phyloP scores from a whole-genome alignment of 768 basidiomycete species.

The Mycena indigotica region DNA sequence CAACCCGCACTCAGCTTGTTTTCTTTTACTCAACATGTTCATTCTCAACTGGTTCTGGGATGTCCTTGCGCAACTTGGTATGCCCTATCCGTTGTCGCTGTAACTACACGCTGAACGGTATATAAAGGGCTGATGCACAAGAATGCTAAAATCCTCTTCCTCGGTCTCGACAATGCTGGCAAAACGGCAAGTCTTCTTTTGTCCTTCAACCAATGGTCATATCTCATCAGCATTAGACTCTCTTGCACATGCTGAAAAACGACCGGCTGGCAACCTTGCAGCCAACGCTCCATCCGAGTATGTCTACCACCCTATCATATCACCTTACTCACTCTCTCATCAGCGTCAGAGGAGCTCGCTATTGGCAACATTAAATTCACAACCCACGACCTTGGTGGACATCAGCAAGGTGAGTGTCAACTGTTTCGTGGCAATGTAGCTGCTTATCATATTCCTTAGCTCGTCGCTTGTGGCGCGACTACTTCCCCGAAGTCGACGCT shows the following conservation, averaged over 20 bases:
- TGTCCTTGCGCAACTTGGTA: conserved; percentile 90
- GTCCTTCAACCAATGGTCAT: too few relatives aligned
- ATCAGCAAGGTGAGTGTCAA: conserved; percentile 77
- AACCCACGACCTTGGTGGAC: conserved; percentile 97
- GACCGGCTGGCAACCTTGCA: conserved; percentile 96
- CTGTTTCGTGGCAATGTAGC: background rate
- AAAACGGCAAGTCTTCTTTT: conserved; percentile 74
- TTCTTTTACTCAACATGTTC: conserved; percentile 55
- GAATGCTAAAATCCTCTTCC: conserved; percentile 99
- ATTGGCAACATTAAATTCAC: conserved; percentile 99
- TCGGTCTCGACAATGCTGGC: conserved; percentile 98
- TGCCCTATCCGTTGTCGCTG: conserved; percentile 26
- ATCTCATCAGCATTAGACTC: conserved; percentile 13
- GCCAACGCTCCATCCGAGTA: conserved; percentile 98
- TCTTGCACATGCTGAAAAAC: conserved; percentile 97
- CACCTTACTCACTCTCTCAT: conserved; percentile 12
- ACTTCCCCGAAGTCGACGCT: conserved; percentile 99
- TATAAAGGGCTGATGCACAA: conserved; percentile 83
- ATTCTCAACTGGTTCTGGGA: conserved; percentile 97
- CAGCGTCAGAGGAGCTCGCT: conserved; percentile 97
- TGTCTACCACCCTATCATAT: conserved; percentile 28
- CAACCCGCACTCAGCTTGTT: conserved; percentile 23
- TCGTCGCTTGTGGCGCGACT: conserved; percentile 98
- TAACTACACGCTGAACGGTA: conserved; percentile 4
- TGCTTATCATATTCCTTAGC: conserved; percentile 46